These are phyloP conservation scores for Solanum microdontum DNA, from an alignment of 257 asterid genomes.

Conservation along the genomic window DNA sequence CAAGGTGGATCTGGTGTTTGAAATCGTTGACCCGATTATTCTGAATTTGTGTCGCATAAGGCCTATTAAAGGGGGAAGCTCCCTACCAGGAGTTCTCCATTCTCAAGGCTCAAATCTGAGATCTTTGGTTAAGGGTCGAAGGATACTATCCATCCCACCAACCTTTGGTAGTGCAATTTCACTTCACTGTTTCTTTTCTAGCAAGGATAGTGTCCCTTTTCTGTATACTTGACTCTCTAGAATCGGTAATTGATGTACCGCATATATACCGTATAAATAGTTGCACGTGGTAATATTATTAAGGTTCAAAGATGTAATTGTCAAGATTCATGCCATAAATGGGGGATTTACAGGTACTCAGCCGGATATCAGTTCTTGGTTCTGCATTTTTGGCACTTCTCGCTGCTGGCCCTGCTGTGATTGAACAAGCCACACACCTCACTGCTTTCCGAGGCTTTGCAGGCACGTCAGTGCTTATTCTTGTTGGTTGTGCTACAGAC, in stretches of 20 bases:
- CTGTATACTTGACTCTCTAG: neutral
- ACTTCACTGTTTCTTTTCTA: neutral
- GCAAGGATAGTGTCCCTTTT: neutral
- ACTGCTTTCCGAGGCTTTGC: conserved; percentile 96
- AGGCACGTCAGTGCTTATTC: conserved; percentile 90
- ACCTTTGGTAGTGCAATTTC: neutral
- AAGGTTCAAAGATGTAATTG: neutral
- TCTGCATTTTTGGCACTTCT: conserved; percentile 75
- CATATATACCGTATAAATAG: neutral
- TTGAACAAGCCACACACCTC: conserved; percentile 87
- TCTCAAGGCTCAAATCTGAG: neutral
- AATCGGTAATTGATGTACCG: neutral
- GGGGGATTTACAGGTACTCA: conserved; percentile 45
- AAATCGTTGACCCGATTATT: neutral
- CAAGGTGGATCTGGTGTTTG: neutral
- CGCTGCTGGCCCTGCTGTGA: conserved; percentile 92
- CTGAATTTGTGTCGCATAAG: neutral
- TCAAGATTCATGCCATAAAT: neutral
- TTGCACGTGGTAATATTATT: neutral
- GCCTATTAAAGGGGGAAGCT: neutral
- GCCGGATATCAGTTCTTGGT: conserved; percentile 92
- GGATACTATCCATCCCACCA: neutral
- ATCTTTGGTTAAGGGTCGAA: neutral
- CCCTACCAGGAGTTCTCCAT: neutral
- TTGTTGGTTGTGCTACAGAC: conserved; percentile 96